Evolutionary conservation across 2,329 filamentous ascomycete species (phyloP), one percentile per base, ranked within the genome.

Genomic region (Parastagonospora nodorum): DNA sequence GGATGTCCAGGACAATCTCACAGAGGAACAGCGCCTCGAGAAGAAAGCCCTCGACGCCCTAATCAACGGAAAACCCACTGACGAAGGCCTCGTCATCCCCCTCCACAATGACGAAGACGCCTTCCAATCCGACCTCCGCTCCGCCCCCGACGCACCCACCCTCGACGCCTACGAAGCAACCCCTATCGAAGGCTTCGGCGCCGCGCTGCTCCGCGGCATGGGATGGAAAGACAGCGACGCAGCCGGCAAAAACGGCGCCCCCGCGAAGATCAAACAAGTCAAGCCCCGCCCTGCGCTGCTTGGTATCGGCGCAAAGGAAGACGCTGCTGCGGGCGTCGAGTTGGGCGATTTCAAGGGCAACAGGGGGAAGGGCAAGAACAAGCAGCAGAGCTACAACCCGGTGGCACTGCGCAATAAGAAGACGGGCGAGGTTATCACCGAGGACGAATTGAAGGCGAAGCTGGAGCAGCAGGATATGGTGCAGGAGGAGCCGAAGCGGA

Each of bases 111-210:
- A 80, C n/a, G 87, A 89, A 57, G 87, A 88, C 51, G 86, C 85
- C 2, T 92, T 91, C 65, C 79, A 80, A 29, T 82, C 84, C 24
- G 90, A 93, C 69, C 82, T 92, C 28, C 80, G 83, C 10, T 78
- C 83, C 24, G 88, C 91, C 1, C 92, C 91, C 1, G 88, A 91
- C 16, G 81, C 84, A 28, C 87, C 91, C 4, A 89, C 86, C 0
- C 77, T 96, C 14, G 89, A 90, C 30, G 90, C 94, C 65, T 97
- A 97, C 75, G 88, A 89, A 51, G 86, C 88, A 10, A 88, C 96
- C 55, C 93, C 94, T 0, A 91, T 97, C 12, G 93, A 97, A 61
- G 92, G 97, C 63, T 99, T 97, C 60, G 94, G 94, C 7, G 89
- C 92, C 14, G 92, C 92, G 0, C 80, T 97, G 57, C 81, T 99